Conservation (phyloP, 176 grass and related monocot species). For the Rhynchospora breviuscula region DNA sequence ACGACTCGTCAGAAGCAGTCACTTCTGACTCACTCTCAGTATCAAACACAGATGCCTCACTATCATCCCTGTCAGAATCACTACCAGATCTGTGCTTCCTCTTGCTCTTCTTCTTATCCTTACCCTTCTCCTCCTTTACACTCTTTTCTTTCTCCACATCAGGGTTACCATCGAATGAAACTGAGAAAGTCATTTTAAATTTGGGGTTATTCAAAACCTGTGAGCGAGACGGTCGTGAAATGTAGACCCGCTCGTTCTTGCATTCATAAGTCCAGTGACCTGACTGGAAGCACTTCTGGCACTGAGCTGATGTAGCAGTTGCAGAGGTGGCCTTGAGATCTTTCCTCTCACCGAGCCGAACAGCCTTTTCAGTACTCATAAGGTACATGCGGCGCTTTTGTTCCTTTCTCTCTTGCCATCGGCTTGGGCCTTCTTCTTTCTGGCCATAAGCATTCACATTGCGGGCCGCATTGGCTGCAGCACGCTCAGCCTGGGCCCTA, state of each 20-base stretch:
- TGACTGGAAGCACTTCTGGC: constrained; percentile 75
- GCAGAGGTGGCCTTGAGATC: constrained; percentile 32
- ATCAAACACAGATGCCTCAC: constrained; percentile 66
- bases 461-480: constrained; percentile 43
- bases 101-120: constrained; percentile 49
- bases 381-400: constrained; percentile 86
- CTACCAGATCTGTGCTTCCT: constrained; percentile 39
- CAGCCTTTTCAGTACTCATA: constrained; percentile 74
- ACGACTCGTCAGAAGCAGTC: constrained; percentile 43
- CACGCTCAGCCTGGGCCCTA: constrained; percentile 63
- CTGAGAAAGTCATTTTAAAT: constrained; percentile 40
- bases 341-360: constrained; percentile 58
- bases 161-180: constrained; percentile 52
- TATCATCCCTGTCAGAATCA: constrained; percentile 45
- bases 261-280: constrained; percentile 79
- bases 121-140: constrained; percentile 29
- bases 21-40: constrained; percentile 44
- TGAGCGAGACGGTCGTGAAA: constrained; percentile 46
- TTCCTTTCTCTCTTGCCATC: constrained; percentile 76
- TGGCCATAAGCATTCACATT: constrained; percentile 82
- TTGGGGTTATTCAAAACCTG: constrained; percentile 69
- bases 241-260: constrained; percentile 75
- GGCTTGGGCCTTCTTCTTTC: constrained; percentile 81
- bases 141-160: constrained; percentile 50
- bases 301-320: constrained; percentile 36